Conservation (phyloP, 805 yeast genomes). For the Teunomyces barrocoloradensis region DNA sequence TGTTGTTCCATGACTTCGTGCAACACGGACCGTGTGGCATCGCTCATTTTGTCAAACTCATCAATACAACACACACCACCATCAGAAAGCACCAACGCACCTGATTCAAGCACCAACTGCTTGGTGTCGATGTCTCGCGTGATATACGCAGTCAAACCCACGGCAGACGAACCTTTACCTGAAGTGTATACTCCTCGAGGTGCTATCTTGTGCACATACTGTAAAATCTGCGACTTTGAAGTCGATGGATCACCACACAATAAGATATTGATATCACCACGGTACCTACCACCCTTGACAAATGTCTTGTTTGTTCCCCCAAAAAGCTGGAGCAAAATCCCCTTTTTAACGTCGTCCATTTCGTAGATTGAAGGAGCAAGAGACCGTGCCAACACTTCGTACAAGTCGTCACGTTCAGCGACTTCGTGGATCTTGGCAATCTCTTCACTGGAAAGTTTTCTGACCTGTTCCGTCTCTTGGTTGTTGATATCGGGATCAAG, state of each 20-base stretch:
- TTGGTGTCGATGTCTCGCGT: conserved; percentile 92
- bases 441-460: conserved; percentile 69
- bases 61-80: conserved; percentile 99
- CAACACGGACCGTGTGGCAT: conserved; percentile 86
- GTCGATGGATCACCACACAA: conserved; percentile 99
- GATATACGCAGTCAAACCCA: conserved; percentile 95
- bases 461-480: conserved; percentile 73
- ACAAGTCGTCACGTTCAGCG: conserved; percentile 71
- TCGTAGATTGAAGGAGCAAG: conserved; percentile 97
- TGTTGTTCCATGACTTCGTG: conserved; percentile 99
- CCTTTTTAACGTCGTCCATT: conserved; percentile 95
- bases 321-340: conserved; percentile 85
- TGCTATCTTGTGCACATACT: conserved; percentile 94
- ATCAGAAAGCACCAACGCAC: conserved; percentile 94
- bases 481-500: conserved; percentile 49
- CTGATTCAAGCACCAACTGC: conserved; percentile 90
- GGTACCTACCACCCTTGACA: conserved; percentile 85
- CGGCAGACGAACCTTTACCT: conserved; percentile 99
- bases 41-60: conserved; percentile 97
- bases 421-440: conserved; percentile 58
- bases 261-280: conserved; percentile 92
- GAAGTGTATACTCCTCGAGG: conserved; percentile 98
- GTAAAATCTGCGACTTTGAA: conserved; percentile 89
- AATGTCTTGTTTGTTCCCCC: conserved; percentile 94
- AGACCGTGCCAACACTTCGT: conserved; percentile 83